Conservation (phyloP, 768 basidiomycete species). For the Rhodotorula taiwanensis region DNA sequence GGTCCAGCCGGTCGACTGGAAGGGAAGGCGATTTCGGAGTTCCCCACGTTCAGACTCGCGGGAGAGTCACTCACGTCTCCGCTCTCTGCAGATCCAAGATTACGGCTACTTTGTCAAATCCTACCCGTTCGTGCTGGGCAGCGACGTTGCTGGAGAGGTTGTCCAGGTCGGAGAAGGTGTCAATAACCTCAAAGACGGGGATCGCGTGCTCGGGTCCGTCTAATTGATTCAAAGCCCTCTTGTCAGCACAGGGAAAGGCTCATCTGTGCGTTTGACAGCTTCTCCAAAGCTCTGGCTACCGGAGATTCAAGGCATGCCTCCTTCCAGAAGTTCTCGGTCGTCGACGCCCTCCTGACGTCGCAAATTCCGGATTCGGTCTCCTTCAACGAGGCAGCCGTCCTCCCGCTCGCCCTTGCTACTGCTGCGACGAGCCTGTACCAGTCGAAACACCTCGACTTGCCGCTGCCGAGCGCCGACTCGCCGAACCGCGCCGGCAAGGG, state of each 20-base stretch:
- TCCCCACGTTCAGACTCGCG: background rate
- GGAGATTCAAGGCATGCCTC: conserved; percentile 10
- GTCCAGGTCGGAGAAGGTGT: conserved; percentile 54
- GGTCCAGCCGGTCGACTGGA: conserved; percentile 56
- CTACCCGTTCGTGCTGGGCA: conserved; percentile 24
- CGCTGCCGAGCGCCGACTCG: conserved; percentile 12
- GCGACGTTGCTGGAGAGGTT: conserved; percentile 51
- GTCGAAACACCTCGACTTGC: conserved; percentile 18
- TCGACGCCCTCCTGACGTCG: conserved; percentile 45
- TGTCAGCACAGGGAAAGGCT: too few species aligned
- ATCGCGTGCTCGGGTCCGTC: conserved; percentile 46
- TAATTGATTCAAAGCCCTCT: too few species aligned
- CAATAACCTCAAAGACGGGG: conserved; percentile 51
- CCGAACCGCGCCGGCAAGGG: conserved; percentile 4
- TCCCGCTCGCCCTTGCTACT: conserved; percentile 53
- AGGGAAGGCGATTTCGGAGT: conserved; percentile 25
- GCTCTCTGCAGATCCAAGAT: conserved; percentile 44
- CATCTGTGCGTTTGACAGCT: too few species aligned
- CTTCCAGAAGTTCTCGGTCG: conserved; percentile 50
- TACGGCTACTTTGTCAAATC: conserved; percentile 46
- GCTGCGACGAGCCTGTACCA: conserved; percentile 54
- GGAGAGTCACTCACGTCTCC: too few species aligned
- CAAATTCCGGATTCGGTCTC: conserved; percentile 52
- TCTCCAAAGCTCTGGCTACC: conserved; percentile 3
- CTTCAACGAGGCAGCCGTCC: conserved; percentile 52